Conservation (phyloP, 768 basidiomycete genomes). For the Calocera cornea region DNA sequence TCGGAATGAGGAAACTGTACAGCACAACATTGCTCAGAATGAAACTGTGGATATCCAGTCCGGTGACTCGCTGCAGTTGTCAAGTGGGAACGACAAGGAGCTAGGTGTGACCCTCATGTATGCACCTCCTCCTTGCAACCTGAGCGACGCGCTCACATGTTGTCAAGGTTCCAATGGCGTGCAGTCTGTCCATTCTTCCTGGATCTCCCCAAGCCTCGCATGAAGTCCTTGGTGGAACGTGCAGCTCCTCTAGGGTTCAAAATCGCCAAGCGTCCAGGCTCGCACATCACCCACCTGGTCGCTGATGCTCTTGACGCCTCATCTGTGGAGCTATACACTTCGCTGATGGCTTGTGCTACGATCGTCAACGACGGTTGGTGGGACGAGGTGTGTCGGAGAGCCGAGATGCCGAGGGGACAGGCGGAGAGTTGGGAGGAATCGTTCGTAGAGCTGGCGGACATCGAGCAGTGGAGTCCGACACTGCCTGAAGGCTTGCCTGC, state of each 20-base stretch:
- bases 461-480: neutral
- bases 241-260: conserved; percentile 37
- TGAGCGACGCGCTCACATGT: neutral
- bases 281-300: conserved; percentile 52
- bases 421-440: neutral
- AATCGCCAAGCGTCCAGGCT: conserved; percentile 32
- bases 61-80: neutral
- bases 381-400: neutral
- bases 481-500: neutral
- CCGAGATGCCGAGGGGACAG: neutral
- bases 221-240: neutral
- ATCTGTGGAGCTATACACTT: neutral
- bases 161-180: neutral
- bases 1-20: neutral
- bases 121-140: neutral
- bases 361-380: neutral
- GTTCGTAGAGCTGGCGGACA: neutral
- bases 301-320: conserved; percentile 29
- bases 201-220: neutral
- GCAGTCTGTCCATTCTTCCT: neutral
- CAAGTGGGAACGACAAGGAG: neutral
- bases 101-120: neutral
- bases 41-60: neutral
- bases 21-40: neutral
- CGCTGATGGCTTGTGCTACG: neutral